Percentiles rank a stretch among this genome's conserved stretches.
These are phyloP conservation scores for Auriscalpium microsporum DNA, from an alignment of 768 basidiomycete genomes.

Conservation along the genomic window DNA sequence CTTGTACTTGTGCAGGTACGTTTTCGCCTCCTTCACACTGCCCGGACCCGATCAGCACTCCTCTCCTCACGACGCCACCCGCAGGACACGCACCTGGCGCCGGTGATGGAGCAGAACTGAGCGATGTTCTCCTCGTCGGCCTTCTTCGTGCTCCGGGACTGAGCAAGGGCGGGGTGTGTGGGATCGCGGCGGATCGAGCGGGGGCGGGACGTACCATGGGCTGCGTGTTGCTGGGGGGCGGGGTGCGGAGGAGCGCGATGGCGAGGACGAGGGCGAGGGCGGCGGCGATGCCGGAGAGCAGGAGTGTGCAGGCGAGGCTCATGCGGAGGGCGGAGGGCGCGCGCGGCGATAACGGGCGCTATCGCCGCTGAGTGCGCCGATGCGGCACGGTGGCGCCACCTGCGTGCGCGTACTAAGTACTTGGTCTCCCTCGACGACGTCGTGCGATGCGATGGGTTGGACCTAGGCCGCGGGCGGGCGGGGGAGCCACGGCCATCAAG, in stretches of 20 bases:
- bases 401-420: too few species aligned
- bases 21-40: conserved; percentile 47
- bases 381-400: too few species aligned
- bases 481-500: too few species aligned
- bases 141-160: conserved; percentile 22
- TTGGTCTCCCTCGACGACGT: too few species aligned
- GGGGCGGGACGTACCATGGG: background rate
- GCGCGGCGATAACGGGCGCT: too few species aligned
- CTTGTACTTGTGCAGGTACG: conserved; percentile 62
- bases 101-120: conserved; percentile 62
- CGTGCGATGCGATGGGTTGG: too few species aligned
- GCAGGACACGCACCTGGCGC: conserved; percentile 49
- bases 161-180: background rate
- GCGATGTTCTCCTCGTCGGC: conserved; percentile 38
- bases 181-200: background rate
- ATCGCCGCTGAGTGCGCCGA: too few species aligned
- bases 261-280: background rate
- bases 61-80: background rate
- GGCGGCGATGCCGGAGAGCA: background rate
- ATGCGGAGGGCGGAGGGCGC: too few species aligned
- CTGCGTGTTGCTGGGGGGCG: background rate
- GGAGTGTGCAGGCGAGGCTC: too few species aligned
- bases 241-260: background rate
- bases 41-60: background rate
- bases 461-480: too few species aligned